A percentile compares a stretch with the other conserved stretches of the same genome.
Conservation (phyloP, 495 filamentous ascomycete species). For the Geoglossum glabrum region DNA sequence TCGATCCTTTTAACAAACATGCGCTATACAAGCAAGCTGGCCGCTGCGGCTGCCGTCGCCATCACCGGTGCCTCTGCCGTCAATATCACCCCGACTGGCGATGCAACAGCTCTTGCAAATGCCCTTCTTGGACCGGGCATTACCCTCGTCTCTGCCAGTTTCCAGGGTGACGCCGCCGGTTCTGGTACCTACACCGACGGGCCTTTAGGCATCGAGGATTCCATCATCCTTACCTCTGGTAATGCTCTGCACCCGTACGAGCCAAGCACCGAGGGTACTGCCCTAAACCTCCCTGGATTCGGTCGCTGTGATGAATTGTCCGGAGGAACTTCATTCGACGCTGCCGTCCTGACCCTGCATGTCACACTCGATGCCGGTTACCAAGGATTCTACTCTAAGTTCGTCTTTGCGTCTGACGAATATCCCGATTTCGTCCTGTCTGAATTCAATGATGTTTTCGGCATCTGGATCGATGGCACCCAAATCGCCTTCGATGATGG, state of each 20-base stretch:
- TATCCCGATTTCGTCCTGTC: constrained; percentile 11
- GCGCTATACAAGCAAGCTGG: background rate
- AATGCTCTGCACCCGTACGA: constrained; percentile 8
- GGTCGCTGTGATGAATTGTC: constrained; percentile 5
- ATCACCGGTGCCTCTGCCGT: constrained; percentile 1
- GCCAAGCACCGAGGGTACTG: background rate
- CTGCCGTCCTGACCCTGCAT: constrained; percentile 10
- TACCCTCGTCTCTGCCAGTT: constrained; percentile 10
- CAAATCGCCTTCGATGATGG: constrained; percentile 9
- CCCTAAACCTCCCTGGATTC: constrained; percentile 4
- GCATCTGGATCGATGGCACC: constrained; percentile 11
- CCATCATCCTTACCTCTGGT: constrained; percentile 11
- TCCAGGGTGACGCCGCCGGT: constrained; percentile 4
- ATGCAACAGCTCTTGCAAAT: constrained; percentile 10
- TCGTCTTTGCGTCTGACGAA: constrained; percentile 12
- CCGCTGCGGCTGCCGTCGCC: background rate
- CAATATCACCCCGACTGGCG: constrained; percentile 8
- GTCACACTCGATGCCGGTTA: constrained; percentile 6
- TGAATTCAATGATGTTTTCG: constrained; percentile 12
- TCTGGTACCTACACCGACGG: constrained; percentile 10
- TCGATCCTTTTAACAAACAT: background rate
- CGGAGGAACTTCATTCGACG: constrained; percentile 8
- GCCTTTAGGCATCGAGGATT: constrained; percentile 10
- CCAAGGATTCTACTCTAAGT: constrained; percentile 7
- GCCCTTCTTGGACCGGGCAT: constrained; percentile 11